Percentiles rank a stretch among this genome's conserved stretches.
Evolutionary conservation across 495 filamentous ascomycete species (phyloP).

Genomic region (Hypomontagnella submonticulosa): DNA sequence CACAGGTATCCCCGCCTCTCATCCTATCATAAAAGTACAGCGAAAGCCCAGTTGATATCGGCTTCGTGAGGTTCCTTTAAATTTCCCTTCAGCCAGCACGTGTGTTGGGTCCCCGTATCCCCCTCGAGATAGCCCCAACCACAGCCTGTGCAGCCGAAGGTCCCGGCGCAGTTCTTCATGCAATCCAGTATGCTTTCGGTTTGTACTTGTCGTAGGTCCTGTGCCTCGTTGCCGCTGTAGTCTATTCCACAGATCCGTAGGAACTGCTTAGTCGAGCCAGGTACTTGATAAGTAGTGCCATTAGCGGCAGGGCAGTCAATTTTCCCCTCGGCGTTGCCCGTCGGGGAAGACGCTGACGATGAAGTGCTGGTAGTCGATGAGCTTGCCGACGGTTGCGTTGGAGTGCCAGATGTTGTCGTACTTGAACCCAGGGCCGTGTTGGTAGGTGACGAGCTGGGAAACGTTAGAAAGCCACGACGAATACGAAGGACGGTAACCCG

Average conservation of each 20-base stretch:
- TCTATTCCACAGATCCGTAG: constrained; percentile 59
- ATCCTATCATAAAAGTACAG: constrained; percentile 45
- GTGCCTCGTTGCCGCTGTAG: constrained; percentile 51
- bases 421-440: background rate
- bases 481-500: background rate
- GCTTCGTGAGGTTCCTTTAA: constrained; percentile 50
- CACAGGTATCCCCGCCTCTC: background rate
- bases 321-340: constrained; percentile 33
- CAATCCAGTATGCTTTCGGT: constrained; percentile 58
- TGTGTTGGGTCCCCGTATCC: constrained; percentile 50
- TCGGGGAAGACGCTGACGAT: constrained; percentile 26
- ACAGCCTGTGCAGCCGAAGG: constrained; percentile 54
- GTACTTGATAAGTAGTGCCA: constrained; percentile 56
- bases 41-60: constrained; percentile 56
- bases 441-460: constrained; percentile 18
- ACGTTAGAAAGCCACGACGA: background rate
- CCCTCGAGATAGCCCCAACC: constrained; percentile 57
- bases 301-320: constrained; percentile 57
- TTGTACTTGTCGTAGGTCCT: constrained; percentile 51
- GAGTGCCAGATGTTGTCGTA: constrained; percentile 9
- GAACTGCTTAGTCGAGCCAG: constrained; percentile 55
- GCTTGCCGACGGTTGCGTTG: constrained; percentile 21
- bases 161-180: constrained; percentile 57
- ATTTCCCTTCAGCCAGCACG: constrained; percentile 58
- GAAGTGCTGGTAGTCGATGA: constrained; percentile 29